Evolutionary conservation across 2,329 filamentous ascomycete species (phyloP), one percentile per base, ranked within the genome.

Genomic region (Colletotrichum sp.): DNA sequence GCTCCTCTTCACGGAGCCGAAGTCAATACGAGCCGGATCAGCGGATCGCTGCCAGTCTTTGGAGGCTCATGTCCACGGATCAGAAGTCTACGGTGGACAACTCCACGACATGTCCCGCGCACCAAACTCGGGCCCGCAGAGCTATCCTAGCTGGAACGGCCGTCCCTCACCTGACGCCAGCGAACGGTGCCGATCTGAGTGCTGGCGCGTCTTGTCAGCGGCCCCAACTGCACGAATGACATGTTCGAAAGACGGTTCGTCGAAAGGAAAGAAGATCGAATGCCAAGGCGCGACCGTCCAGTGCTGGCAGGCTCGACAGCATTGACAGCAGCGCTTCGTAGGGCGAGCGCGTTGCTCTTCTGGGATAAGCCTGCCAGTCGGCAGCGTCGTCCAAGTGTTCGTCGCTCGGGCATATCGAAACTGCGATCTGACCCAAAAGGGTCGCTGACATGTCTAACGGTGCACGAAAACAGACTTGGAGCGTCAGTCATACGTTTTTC

Each of bases 371-470:
- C 68, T 67, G 36, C 36, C 18, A 69, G 21, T 8, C n/a, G 63
- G 32, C 69, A 60, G n/a, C 62, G 36, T 26, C 36, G 64, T 52
- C 44, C 34, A 69, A 64, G 73, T 36, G 64, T 69, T 72, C 57
- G 28, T 69, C 74, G 71, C 70, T 76, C 66, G 71, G 70, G 49
- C 65, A 26, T 16, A 57, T 66, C 65, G 74, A 76, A 69, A 73
- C 70, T 44, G 59, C 57, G 59, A 64, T 32, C 55, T 76, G 70
- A 59, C 57, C 69, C 49, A 52, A 49, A 68, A 24, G 32, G 59
- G 24, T 49, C n/a, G 21, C 49, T 52, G 64, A 36, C 57, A 30
- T 64, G n/a, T 44, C 26, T 16, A 64, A 73, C 39, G 39, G 44
- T 39, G 64, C 69, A 68, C 71, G 3, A 34, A 44, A 60, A 24